Percentiles rank a stretch among this genome's conserved stretches.
phyloP scores from a whole-genome alignment of 257 asterid species.

The Schizonepeta tenuifolia region DNA sequence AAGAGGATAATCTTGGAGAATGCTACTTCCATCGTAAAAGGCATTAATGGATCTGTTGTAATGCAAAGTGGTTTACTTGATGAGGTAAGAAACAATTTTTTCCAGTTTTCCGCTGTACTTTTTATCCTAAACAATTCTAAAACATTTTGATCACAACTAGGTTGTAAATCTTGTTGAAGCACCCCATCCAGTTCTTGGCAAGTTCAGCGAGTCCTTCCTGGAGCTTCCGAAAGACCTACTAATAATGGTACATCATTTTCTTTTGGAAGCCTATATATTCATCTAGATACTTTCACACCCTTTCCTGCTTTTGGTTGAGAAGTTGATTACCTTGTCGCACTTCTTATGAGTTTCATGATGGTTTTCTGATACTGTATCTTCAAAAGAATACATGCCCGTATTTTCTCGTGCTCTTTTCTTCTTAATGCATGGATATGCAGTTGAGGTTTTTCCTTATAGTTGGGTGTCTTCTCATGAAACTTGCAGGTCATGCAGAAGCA shows the following conservation, averaged over 20 bases:
- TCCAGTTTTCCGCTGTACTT: slow-evolving; percentile 18
- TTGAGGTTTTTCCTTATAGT: slow-evolving; percentile 8
- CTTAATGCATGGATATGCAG: slow-evolving; percentile 11
- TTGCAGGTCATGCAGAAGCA: slow-evolving; percentile 98
- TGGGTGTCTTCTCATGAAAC: slow-evolving; percentile 32
- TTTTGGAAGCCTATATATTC: slow-evolving; percentile 22
- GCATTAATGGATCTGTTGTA: slow-evolving; percentile 65
- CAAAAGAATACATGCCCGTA: not conserved
- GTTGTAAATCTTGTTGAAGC: slow-evolving; percentile 97
- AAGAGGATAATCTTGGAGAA: slow-evolving; percentile 67
- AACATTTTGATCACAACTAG: slow-evolving; percentile 48
- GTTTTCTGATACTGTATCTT: slow-evolving; percentile 22
- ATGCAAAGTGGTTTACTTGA: slow-evolving; percentile 74
- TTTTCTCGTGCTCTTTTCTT: slow-evolving; percentile 10
- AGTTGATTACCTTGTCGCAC: slow-evolving; percentile 20
- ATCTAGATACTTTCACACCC: slow-evolving; percentile 9
- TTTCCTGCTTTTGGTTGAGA: slow-evolving; percentile 26
- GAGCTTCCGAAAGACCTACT: slow-evolving; percentile 92
- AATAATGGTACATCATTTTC: slow-evolving; percentile 67
- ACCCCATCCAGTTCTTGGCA: slow-evolving; percentile 85
- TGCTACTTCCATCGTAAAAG: slow-evolving; percentile 62
- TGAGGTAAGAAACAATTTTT: slow-evolving; percentile 53
- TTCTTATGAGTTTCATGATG: not conserved
- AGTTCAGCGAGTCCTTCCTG: slow-evolving; percentile 76
- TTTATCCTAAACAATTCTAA: slow-evolving; percentile 24